Evolutionary conservation across 257 asterid genomes (phyloP).

Genomic region (Schizonepeta tenuifolia): DNA sequence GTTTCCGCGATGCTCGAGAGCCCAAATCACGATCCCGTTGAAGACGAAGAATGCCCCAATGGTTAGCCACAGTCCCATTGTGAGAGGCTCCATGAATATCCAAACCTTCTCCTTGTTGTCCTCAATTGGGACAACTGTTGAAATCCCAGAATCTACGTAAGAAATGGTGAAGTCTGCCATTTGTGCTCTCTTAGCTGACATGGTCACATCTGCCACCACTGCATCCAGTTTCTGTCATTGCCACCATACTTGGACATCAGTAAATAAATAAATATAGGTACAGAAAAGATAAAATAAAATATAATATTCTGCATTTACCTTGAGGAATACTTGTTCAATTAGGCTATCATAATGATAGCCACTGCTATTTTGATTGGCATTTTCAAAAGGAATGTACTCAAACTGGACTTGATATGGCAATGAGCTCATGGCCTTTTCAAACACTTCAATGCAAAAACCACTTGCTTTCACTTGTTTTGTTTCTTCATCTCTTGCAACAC

Average conservation of each 20-base stretch:
- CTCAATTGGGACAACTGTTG: slow-evolving; percentile 40
- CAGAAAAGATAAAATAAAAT: background rate
- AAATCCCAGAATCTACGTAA: slow-evolving; percentile 45
- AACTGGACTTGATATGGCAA: slow-evolving; percentile 43
- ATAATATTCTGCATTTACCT: slow-evolving; percentile 26
- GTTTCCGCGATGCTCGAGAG: slow-evolving; percentile 53
- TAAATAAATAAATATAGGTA: background rate
- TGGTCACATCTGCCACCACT: slow-evolving; percentile 51
- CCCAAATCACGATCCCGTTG: slow-evolving; percentile 59
- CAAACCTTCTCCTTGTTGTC: slow-evolving; percentile 43
- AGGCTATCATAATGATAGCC: slow-evolving; percentile 39
- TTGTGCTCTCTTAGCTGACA: slow-evolving; percentile 37
- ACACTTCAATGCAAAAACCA: slow-evolving; percentile 55
- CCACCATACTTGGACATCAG: background rate
- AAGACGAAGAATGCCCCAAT: slow-evolving; percentile 48
- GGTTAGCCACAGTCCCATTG: slow-evolving; percentile 50
- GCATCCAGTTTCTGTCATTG: slow-evolving; percentile 30
- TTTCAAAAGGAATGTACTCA: slow-evolving; percentile 36
- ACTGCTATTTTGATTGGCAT: slow-evolving; percentile 4
- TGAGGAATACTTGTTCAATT: slow-evolving; percentile 34
- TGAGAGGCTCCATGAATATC: slow-evolving; percentile 59
- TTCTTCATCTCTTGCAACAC: slow-evolving; percentile 37
- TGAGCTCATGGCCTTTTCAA: slow-evolving; percentile 39
- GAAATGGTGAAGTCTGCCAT: slow-evolving; percentile 50
- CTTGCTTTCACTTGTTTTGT: slow-evolving; percentile 34